Evolutionary conservation across 345 rosid species (phyloP).

Genomic region (Hibiscus trionum): DNA sequence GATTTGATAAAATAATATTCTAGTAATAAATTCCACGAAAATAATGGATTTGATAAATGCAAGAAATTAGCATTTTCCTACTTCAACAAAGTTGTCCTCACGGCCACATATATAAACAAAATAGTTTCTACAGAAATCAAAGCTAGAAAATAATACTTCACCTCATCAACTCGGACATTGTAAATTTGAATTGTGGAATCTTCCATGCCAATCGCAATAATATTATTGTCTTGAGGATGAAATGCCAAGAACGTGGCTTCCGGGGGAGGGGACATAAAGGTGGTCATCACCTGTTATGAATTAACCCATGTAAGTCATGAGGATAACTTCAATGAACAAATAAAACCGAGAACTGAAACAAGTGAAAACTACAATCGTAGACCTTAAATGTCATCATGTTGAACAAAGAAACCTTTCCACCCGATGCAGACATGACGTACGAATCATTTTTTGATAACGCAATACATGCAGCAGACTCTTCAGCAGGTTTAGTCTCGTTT

Average conservation of each 20-base stretch:
- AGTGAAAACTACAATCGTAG: background rate
- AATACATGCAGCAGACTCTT: conserved; percentile 37
- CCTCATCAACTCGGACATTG: conserved; percentile 25
- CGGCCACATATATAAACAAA: background rate
- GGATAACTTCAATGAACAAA: background rate
- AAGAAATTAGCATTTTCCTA: background rate
- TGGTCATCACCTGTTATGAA: conserved; percentile 10
- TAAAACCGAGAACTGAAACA: background rate
- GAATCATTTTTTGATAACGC: conserved; percentile 90
- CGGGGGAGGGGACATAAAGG: conserved; percentile 26
- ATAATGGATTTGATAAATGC: background rate
- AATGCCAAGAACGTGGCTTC: conserved; percentile 30
- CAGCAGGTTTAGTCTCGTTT: conserved; percentile 31
- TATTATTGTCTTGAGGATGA: conserved; percentile 35
- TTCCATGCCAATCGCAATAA: conserved; percentile 32
- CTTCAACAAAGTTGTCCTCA: background rate
- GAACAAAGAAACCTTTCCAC: conserved; percentile 85
- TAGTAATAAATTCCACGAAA: background rate
- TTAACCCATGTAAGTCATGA: background rate
- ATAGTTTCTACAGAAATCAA: background rate
- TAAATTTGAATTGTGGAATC: conserved; percentile 29
- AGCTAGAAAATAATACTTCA: conserved; percentile 5
- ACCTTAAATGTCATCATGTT: conserved; percentile 94
- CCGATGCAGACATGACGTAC: conserved; percentile 82
- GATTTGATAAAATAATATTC: background rate